Base-by-base conservation (phyloP, 2,329 filamentous ascomycete species). In the Pleomassaria siparia region DNA sequence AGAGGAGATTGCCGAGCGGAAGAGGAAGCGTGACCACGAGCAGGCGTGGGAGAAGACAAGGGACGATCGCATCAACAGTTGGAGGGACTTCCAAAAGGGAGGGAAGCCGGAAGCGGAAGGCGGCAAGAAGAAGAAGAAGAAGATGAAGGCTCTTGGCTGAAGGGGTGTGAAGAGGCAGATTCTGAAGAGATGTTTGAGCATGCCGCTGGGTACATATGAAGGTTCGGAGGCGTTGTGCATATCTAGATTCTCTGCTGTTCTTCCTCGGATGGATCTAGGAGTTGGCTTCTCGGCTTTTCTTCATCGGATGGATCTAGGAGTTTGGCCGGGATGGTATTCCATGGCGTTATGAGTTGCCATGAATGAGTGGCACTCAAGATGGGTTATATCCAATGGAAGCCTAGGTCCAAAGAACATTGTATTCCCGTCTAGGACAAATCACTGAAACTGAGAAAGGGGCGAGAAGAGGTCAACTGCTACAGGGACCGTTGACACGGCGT, bases 41-140 rank as follows among this genome's bases (percentile, higher is more conserved):
- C 85, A 94, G 74, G 88, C 91, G 54, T 99, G 94, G 94, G 94
- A 99, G 76, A 85, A 89, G 64, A 95, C 88, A 21, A 79, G 94
- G 39, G 94, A 99, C 51, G 82, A 90, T 74, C 82, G 94, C 56
- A 97, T 99, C 72, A 89, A 85, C 56, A 96, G 88, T 71, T 99
- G 94, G 94, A 83, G 94, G 47, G 83, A 91, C 56, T 99, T 95
- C 64, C 86, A 94, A 70, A 94, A 95, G 75, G 71, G 70, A 47
- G 69, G 53, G 24, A 63, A 58, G 32, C 58, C 84, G 80, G 72
- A 78, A 75, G 16, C 76, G 76, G 35, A 74, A 70, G 57, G 59
- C 9, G 62, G 56, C 36, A 60, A 53, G 42, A 69, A 67, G 71
- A 76, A 76, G 61, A 78, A 69, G 71, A 77, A 77, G 64, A 78